phyloP scores from a whole-genome alignment of 352 stramenopile genomes.

The Phytophthora cajani region DNA sequence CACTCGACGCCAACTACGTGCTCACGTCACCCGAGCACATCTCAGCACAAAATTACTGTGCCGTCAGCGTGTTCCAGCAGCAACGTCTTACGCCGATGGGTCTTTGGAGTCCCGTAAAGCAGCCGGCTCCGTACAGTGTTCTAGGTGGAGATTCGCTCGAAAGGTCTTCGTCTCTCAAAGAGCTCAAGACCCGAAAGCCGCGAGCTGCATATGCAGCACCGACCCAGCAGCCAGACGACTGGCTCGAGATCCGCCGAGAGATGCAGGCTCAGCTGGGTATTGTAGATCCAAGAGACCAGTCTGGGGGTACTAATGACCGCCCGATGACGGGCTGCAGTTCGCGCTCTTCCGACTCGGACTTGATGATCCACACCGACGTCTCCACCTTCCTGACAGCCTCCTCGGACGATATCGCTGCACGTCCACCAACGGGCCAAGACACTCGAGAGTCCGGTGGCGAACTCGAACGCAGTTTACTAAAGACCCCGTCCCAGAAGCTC shows the following conservation, averaged over 20 bases:
- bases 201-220: background rate
- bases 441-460: no score
- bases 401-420: background rate
- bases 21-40: conserved; percentile 56
- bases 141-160: conserved; percentile 5
- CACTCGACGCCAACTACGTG: conserved; percentile 78
- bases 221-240: conserved; percentile 34
- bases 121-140: conserved; percentile 27
- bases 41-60: conserved; percentile 64
- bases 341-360: background rate
- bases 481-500: conserved; percentile 11
- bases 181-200: conserved; percentile 23
- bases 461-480: background rate
- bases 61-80: conserved; percentile 39
- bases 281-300: background rate
- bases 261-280: conserved; percentile 47
- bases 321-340: conserved; percentile 9
- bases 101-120: conserved; percentile 57
- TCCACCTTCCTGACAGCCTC: conserved; percentile 38
- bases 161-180: conserved; percentile 12
- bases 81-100: conserved; percentile 29
- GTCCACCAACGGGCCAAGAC: no score
- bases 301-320: background rate
- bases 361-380: conserved; percentile 12
- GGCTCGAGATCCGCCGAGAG: conserved; percentile 39